Evolutionary conservation across 1,284 basidiomycete genomes (phyloP).

Genomic region (Pisolithus thermaeus): DNA sequence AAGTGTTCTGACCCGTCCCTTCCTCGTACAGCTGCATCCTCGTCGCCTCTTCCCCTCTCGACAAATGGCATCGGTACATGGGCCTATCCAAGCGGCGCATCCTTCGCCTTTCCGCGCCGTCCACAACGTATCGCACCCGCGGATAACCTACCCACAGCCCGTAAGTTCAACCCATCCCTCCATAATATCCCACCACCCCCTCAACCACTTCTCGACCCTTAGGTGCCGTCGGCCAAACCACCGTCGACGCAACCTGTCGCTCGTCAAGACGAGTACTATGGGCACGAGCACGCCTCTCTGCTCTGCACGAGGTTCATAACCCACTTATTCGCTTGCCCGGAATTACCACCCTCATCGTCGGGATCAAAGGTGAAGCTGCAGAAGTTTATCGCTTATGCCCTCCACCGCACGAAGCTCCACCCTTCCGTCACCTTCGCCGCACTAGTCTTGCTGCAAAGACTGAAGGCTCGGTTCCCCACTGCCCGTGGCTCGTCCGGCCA

Average conservation of each 20-base stretch:
- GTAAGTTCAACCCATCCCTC: constrained; percentile 13
- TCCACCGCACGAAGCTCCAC: constrained; percentile 85
- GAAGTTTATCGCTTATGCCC: constrained; percentile 83
- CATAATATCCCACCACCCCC: neutral
- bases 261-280: constrained; percentile 60
- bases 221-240: constrained; percentile 25
- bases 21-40: constrained; percentile 11
- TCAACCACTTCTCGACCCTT: neutral
- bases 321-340: constrained; percentile 72
- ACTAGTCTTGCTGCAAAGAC: constrained; percentile 76
- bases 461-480: constrained; percentile 89
- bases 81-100: constrained; percentile 21
- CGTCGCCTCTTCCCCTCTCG: neutral
- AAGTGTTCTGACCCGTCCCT: neutral
- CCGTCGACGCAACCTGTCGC: constrained; percentile 26
- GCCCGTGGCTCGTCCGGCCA: constrained; percentile 90
- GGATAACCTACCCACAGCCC: constrained; percentile 25
- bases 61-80: constrained; percentile 28
- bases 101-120: constrained; percentile 23
- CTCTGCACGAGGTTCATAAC: constrained; percentile 75
- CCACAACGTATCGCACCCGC: constrained; percentile 24
- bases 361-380: constrained; percentile 61
- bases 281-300: constrained; percentile 64
- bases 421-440: constrained; percentile 80
- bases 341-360: constrained; percentile 47